Conservation (phyloP, 352 stramenopile genomes). For the Aphanomyces cochlioides region DNA sequence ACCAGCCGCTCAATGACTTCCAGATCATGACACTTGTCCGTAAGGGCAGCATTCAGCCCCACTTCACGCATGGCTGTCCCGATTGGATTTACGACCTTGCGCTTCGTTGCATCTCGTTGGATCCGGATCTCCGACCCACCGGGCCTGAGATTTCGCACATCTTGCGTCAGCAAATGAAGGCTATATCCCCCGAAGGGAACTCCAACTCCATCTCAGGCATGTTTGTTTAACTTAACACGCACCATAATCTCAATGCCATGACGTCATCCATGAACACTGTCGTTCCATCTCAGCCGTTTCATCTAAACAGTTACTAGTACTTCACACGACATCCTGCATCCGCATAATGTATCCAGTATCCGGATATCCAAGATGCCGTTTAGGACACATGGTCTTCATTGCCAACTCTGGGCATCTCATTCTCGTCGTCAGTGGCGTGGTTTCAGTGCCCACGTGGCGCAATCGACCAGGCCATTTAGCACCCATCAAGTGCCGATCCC, state of each 20-base stretch:
- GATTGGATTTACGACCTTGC: constrained; percentile 38
- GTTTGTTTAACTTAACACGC: neutral
- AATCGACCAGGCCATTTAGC: too few species aligned
- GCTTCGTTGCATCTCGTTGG: constrained; percentile 37
- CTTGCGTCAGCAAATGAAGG: constrained; percentile 2
- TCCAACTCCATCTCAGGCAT: neutral
- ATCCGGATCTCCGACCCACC: constrained; percentile 26
- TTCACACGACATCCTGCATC: too few species aligned
- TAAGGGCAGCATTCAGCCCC: constrained; percentile 36
- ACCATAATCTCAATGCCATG: too few species aligned
- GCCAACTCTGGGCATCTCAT: too few species aligned
- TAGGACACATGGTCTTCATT: too few species aligned
- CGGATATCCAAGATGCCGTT: too few species aligned
- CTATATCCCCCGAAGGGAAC: neutral
- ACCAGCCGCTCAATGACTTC: constrained; percentile 41
- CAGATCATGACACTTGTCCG: constrained; percentile 47
- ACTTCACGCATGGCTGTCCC: constrained; percentile 41
- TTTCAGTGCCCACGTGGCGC: too few species aligned
- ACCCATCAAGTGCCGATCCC: too few species aligned
- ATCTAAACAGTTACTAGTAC: too few species aligned
- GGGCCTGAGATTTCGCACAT: constrained; percentile 14
- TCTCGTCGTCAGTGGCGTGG: too few species aligned
- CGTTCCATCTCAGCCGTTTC: too few species aligned
- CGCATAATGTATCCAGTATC: too few species aligned
- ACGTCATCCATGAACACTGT: neutral